A percentile compares a stretch with the other conserved stretches of the same genome.
Conservation (phyloP, 345 rosid species). For the Turritis glabra region DNA sequence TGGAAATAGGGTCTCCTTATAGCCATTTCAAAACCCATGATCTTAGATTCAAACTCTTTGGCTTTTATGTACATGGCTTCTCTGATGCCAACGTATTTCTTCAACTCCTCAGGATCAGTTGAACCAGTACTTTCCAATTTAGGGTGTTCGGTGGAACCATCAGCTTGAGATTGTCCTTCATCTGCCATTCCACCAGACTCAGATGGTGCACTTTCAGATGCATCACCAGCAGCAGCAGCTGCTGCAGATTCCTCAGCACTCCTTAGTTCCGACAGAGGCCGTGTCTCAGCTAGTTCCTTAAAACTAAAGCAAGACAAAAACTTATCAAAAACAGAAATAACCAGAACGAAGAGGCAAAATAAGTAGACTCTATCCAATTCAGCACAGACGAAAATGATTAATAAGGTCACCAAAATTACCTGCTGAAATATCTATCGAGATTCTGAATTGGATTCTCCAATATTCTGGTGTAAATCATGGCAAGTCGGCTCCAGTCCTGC, state of each 20-base stretch:
- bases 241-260: conserved; percentile 65
- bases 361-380: neutral
- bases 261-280: conserved; percentile 78
- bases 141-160: conserved; percentile 52
- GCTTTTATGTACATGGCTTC: conserved; percentile 92
- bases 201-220: conserved; percentile 41
- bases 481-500: conserved; percentile 79
- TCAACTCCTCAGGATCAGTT: conserved; percentile 88
- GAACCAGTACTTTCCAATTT: conserved; percentile 67
- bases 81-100: conserved; percentile 79
- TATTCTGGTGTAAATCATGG: conserved; percentile 76
- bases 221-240: conserved; percentile 40
- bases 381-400: neutral
- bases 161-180: conserved; percentile 61
- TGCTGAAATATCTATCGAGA: conserved; percentile 72
- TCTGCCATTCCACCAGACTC: conserved; percentile 50
- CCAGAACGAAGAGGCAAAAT: conserved; percentile 11
- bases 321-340: conserved; percentile 13
- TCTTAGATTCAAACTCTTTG: conserved; percentile 93
- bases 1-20: conserved; percentile 98
- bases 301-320: conserved; percentile 53
- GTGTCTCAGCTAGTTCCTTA: conserved; percentile 77
- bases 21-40: conserved; percentile 92
- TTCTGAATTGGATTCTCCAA: conserved; percentile 85
- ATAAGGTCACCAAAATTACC: conserved; percentile 45